phyloP scores from a whole-genome alignment of 352 stramenopile genomes.

The Phytophthora cajani region DNA sequence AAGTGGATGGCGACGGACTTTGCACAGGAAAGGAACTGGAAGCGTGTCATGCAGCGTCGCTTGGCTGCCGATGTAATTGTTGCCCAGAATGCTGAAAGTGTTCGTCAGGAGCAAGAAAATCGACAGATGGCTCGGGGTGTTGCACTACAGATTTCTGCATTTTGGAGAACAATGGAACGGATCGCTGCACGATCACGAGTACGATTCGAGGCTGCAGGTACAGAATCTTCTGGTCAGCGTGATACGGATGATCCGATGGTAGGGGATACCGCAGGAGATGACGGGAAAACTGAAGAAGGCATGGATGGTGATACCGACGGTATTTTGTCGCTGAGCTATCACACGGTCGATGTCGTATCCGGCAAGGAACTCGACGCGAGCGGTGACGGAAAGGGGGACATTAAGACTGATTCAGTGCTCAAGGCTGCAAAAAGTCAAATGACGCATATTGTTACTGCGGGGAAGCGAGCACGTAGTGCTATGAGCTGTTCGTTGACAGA shows the following conservation, averaged over 20 bases:
- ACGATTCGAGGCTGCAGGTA: conserved; percentile 60
- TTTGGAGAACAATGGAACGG: conserved; percentile 87
- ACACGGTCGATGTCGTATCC: conserved; percentile 45
- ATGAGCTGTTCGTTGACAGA: conserved; percentile 40
- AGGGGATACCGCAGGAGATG: conserved; percentile 28
- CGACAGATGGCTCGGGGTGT: conserved; percentile 72
- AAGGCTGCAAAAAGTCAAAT: conserved; percentile 39
- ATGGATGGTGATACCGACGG: conserved; percentile 7
- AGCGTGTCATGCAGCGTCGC: conserved; percentile 74
- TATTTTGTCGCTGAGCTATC: conserved; percentile 43
- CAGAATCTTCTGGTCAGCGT: conserved; percentile 17
- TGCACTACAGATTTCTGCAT: conserved; percentile 74
- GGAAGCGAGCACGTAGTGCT: conserved; percentile 55
- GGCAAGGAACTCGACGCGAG: conserved; percentile 20
- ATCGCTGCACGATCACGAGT: conserved; percentile 82
- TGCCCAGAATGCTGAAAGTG: conserved; percentile 71
- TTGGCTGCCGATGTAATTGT: conserved; percentile 68
- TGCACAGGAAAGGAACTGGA: conserved; percentile 97
- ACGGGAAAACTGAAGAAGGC: conserved; percentile 31
- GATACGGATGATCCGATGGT: conserved; percentile 16
- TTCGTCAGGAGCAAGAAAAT: conserved; percentile 71
- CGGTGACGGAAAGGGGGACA: conserved; percentile 20
- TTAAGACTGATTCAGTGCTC: conserved; percentile 22
- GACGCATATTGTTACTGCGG: conserved; percentile 53
- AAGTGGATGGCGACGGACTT: conserved; percentile 97